These are phyloP conservation scores for Eucalyptus marginata DNA, from an alignment of 345 rosid species.

Conservation along the genomic window DNA sequence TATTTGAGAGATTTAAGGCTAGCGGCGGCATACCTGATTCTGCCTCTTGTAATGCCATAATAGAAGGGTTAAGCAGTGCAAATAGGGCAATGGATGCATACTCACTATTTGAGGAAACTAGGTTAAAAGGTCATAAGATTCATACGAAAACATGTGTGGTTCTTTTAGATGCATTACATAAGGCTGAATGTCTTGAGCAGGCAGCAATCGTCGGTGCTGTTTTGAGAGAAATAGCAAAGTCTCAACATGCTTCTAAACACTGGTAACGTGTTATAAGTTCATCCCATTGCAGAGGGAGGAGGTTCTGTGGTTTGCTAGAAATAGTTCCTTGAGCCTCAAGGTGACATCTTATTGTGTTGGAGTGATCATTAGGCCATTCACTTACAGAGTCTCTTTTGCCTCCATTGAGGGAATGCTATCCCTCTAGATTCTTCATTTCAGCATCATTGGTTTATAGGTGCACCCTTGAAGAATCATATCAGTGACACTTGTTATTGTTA, in stretches of 20 bases:
- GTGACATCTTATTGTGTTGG: background rate
- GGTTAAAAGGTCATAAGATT: constrained; percentile 50
- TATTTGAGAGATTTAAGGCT: constrained; percentile 65
- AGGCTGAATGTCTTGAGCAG: constrained; percentile 85
- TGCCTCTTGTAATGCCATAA: constrained; percentile 68
- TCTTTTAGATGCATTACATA: constrained; percentile 78
- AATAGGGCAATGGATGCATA: constrained; percentile 72
- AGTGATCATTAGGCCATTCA: background rate
- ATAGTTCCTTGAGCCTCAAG: background rate
- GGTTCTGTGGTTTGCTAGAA: background rate
- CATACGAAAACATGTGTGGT: constrained; percentile 72
- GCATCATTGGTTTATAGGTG: background rate
- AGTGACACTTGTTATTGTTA: background rate
- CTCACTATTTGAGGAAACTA: constrained; percentile 73
- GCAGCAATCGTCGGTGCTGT: constrained; percentile 93
- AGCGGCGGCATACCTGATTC: constrained; percentile 68
- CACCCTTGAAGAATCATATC: background rate
- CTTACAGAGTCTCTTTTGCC: background rate
- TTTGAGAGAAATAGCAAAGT: constrained; percentile 75
- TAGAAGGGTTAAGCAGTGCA: constrained; percentile 71
- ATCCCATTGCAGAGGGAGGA: background rate
- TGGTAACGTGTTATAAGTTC: constrained; percentile 24
- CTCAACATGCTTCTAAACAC: constrained; percentile 76
- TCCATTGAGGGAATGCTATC: background rate
- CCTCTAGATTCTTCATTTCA: background rate